Evolutionary conservation across 1,139 yeast species (phyloP).

Genomic region (Debaryomyces sp.): DNA sequence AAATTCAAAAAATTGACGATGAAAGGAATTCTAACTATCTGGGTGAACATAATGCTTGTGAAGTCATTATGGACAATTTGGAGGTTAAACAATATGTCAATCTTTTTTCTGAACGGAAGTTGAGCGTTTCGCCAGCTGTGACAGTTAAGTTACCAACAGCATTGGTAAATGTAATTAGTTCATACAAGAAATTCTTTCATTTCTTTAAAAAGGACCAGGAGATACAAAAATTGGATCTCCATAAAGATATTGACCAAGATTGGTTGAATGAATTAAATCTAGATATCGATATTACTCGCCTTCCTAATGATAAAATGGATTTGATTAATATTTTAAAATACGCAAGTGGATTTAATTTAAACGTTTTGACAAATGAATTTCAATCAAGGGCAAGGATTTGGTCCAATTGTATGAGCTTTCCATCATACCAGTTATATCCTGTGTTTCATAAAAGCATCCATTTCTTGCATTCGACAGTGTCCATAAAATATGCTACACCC

Average conservation of each 20-base stretch:
- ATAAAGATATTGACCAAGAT: conserved; percentile 23
- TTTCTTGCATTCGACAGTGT: conserved; percentile 78
- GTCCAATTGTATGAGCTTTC: conserved; percentile 41
- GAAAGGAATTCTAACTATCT: conserved; percentile 12
- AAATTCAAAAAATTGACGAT: conserved; percentile 11
- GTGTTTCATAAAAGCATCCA: conserved; percentile 73
- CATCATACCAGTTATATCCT: conserved; percentile 49
- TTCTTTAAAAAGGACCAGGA: conserved; percentile 29
- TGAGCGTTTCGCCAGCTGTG: conserved; percentile 80
- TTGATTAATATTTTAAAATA: conserved; percentile 42
- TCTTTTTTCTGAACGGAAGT: conserved; percentile 49
- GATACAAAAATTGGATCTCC: conserved; percentile 24
- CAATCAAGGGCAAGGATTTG: conserved; percentile 41
- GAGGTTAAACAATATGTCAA: conserved; percentile 53
- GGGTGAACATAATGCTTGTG: conserved; percentile 10
- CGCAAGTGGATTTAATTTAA: conserved; percentile 34
- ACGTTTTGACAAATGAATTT: conserved; percentile 29
- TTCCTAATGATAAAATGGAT: conserved; percentile 42
- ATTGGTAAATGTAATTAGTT: conserved; percentile 53
- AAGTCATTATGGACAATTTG: conserved; percentile 27
- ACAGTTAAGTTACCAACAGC: conserved; percentile 68
- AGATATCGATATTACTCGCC: conserved; percentile 26
- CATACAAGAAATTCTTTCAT: conserved; percentile 49
- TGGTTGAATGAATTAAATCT: conserved; percentile 32
- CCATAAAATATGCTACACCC: conserved; percentile 84